Percentiles rank a stretch among this genome's conserved stretches.
Conservation (phyloP, 1,284 basidiomycete species). For the Malassezia cuniculi region DNA sequence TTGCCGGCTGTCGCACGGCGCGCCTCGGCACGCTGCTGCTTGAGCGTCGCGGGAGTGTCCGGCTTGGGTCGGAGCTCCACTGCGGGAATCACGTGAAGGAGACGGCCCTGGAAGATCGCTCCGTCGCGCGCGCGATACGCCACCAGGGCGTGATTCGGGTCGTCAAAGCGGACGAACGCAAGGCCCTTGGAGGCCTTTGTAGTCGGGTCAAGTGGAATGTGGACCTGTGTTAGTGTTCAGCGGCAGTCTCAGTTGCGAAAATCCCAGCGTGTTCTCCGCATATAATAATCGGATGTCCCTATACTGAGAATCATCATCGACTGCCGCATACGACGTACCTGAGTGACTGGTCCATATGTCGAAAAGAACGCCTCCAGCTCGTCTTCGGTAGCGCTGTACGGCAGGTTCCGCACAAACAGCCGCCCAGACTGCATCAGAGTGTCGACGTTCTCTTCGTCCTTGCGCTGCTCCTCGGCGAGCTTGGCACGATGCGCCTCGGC, state of each 20-base stretch:
- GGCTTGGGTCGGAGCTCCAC: constrained; percentile 51
- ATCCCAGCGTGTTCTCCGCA: constrained; percentile 38
- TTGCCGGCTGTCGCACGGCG: constrained; percentile 62
- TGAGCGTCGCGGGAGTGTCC: constrained; percentile 38
- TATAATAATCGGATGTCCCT: constrained; percentile 40
- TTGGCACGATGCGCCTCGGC: constrained; percentile 14
- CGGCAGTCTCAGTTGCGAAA: constrained; percentile 1
- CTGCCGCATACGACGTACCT: constrained; percentile 33
- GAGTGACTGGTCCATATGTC: constrained; percentile 57
- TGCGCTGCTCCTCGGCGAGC: constrained; percentile 19
- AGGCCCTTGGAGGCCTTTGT: constrained; percentile 61
- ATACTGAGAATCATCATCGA: constrained; percentile 37
- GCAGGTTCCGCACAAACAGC: constrained; percentile 78
- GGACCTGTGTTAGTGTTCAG: constrained; percentile 52
- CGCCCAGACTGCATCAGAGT: constrained; percentile 67
- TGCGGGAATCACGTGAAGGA: constrained; percentile 77
- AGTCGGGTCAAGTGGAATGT: constrained; percentile 61
- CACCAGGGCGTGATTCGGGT: constrained; percentile 56
- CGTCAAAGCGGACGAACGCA: constrained; percentile 62
- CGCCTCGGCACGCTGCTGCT: constrained; percentile 54
- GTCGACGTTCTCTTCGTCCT: constrained; percentile 42
- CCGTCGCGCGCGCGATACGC: constrained; percentile 72
- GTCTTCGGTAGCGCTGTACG: constrained; percentile 65
- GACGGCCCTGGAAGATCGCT: constrained; percentile 75
- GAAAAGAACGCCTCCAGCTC: constrained; percentile 62